Evolutionary conservation across 108 stramenopile species (phyloP).

Genomic region (Skeletonema marinoi): DNA sequence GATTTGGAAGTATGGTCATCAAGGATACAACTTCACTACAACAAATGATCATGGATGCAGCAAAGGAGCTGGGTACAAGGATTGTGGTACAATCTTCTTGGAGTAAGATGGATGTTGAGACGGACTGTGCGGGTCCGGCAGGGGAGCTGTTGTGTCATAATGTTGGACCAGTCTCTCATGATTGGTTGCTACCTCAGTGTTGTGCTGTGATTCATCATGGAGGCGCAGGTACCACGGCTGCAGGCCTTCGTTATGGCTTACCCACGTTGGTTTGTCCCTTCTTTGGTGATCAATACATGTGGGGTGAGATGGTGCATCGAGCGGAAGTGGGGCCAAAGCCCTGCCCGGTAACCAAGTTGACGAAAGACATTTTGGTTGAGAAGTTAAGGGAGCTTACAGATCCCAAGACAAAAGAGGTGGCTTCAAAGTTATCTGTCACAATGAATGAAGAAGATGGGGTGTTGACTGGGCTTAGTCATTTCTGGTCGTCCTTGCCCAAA

Average conservation of each 20-base stretch:
- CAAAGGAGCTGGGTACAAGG: constrained; percentile 39
- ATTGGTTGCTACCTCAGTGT: constrained; percentile 72
- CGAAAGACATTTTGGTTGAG: constrained; percentile 48
- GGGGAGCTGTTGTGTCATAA: constrained; percentile 43
- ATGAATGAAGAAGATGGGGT: constrained; percentile 74
- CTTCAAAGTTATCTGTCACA: constrained; percentile 29
- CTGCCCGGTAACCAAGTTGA: constrained; percentile 58
- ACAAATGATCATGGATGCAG: constrained; percentile 60
- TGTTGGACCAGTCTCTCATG: constrained; percentile 77
- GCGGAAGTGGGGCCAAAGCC: constrained; percentile 71
- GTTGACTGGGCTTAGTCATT: constrained; percentile 56
- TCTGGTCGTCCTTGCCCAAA: constrained; percentile 48
- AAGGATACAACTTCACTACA: constrained; percentile 53
- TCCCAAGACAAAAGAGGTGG: constrained; percentile 38
- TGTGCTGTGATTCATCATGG: constrained; percentile 84
- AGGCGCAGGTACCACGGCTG: constrained; percentile 86
- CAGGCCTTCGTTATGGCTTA: constrained; percentile 66
- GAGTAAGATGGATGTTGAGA: constrained; percentile 68
- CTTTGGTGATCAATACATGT: constrained; percentile 83
- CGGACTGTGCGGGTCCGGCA: constrained; percentile 12
- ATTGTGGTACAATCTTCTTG: constrained; percentile 72
- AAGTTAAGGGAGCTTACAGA: constrained; percentile 49
- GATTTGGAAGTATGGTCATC: constrained; percentile 79
- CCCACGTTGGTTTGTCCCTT: constrained; percentile 84
- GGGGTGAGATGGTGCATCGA: constrained; percentile 68